These are phyloP conservation scores for Symbiodinium pilosum DNA, from an alignment of 73 alveolate species.

Conservation along the genomic window DNA sequence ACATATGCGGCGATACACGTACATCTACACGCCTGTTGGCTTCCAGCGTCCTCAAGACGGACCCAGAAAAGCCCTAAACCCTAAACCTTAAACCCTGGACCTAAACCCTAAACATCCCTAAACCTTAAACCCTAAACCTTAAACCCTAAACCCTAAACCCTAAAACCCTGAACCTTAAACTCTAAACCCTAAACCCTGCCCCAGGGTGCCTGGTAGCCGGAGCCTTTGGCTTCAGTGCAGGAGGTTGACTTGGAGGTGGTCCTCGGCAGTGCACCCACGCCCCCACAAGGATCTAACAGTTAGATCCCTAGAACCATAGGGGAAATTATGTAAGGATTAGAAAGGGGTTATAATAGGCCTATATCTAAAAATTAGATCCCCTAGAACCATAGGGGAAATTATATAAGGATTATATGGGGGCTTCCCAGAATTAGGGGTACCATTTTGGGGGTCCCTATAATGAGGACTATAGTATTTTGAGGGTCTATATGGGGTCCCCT, in stretches of 20 bases:
- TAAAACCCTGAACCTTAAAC: not conserved
- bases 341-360: not conserved
- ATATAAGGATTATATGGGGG: not conserved
- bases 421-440: no score
- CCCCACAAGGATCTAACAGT: no score
- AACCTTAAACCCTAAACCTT: not conserved
- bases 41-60: not conserved
- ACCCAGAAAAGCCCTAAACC: not conserved
- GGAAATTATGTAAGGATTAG: not conserved
- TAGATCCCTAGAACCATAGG: no score
- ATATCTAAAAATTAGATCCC: not conserved
- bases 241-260: not conserved
- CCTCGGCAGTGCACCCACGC: not conserved
- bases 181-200: not conserved
- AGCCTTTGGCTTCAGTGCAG: not conserved
- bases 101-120: not conserved
- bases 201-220: not conserved
- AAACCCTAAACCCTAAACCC: not conserved
- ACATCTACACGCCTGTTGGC: not conserved
- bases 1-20: not conserved
- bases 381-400: not conserved
- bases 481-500: no score
- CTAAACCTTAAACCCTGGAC: not conserved
- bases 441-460: no score
- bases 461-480: no score